phyloP scores from a whole-genome alignment of 495 filamentous ascomycete genomes.

The Opeltia flavorubescens region DNA sequence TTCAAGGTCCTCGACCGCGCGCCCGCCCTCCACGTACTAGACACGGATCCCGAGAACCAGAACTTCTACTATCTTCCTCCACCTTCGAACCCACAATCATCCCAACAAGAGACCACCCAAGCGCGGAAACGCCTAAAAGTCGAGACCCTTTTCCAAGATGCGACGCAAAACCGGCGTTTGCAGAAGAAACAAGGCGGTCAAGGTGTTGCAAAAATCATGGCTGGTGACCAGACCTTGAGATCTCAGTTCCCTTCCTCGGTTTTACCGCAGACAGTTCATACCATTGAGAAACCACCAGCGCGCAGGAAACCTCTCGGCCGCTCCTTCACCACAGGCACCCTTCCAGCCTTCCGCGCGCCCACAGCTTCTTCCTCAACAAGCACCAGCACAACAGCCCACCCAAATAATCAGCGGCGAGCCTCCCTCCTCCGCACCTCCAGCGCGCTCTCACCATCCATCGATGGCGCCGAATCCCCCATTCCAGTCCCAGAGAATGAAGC shows the following conservation, averaged over 20 bases:
- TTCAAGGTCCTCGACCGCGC: constrained; percentile 5
- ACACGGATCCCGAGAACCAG: not conserved
- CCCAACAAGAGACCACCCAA: not conserved
- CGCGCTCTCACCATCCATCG: not conserved
- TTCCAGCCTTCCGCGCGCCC: not conserved
- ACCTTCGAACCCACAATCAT: not conserved
- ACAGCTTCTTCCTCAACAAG: not conserved
- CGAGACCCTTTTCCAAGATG: constrained; percentile 42
- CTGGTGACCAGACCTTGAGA: no score
- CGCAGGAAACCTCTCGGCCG: no score
- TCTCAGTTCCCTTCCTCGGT: no score
- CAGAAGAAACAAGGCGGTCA: constrained; percentile 41
- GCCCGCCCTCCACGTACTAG: not conserved
- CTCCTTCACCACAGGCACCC: no score
- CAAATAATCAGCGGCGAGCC: constrained; percentile 9
- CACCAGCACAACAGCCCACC: not conserved
- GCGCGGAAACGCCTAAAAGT: constrained; percentile 42
- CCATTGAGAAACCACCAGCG: no score
- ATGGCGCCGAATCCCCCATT: constrained; percentile 16
- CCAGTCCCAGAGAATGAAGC: constrained; percentile 30
- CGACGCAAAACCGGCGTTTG: constrained; percentile 39
- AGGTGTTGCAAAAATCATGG: constrained; percentile 42
- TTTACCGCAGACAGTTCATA: no score
- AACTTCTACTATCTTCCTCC: not conserved
- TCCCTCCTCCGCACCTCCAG: constrained; percentile 6